Evolutionary conservation across 176 grass and related monocot genomes (phyloP).

Genomic region (Musa acuminata): DNA sequence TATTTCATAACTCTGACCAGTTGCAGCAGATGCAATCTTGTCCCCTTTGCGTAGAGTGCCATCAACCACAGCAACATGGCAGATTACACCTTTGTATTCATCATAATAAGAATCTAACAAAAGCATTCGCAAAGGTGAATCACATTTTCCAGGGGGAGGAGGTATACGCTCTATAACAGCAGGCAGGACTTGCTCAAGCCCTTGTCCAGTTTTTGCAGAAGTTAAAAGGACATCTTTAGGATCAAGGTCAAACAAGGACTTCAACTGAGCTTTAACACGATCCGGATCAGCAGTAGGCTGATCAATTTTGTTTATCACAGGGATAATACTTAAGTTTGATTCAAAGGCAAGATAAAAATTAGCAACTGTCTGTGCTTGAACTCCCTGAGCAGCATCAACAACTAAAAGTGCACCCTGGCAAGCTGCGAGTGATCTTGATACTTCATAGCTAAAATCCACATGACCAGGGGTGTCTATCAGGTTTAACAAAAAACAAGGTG

Average conservation of each 20-base stretch:
- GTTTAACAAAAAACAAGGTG: slow-evolving; percentile 64
- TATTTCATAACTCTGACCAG: slow-evolving; percentile 69
- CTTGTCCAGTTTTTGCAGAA: slow-evolving; percentile 92
- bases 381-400: slow-evolving; percentile 95
- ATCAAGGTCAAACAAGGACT: slow-evolving; percentile 83
- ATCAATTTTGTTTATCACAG: slow-evolving; percentile 98
- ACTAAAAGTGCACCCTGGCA: slow-evolving; percentile 95
- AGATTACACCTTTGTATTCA: slow-evolving; percentile 98
- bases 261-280: slow-evolving; percentile 78
- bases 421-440: slow-evolving; percentile 86
- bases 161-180: slow-evolving; percentile 78
- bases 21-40: slow-evolving; percentile 81
- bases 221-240: slow-evolving; percentile 75
- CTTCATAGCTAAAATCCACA: slow-evolving; percentile 97
- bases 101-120: slow-evolving; percentile 97
- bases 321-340: slow-evolving; percentile 70
- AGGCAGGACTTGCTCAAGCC: slow-evolving; percentile 68
- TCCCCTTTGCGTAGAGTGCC: slow-evolving; percentile 79
- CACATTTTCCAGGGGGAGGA: slow-evolving; percentile 56
- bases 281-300: slow-evolving; percentile 94
- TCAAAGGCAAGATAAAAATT: slow-evolving; percentile 96
- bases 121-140: slow-evolving; percentile 80
- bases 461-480: slow-evolving; percentile 93
- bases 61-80: slow-evolving; percentile 93
- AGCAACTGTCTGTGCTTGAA: slow-evolving; percentile 95